Percentiles rank a stretch among this genome's conserved stretches.
Conservation (phyloP, 805 yeast species). For the Candida maesae region DNA sequence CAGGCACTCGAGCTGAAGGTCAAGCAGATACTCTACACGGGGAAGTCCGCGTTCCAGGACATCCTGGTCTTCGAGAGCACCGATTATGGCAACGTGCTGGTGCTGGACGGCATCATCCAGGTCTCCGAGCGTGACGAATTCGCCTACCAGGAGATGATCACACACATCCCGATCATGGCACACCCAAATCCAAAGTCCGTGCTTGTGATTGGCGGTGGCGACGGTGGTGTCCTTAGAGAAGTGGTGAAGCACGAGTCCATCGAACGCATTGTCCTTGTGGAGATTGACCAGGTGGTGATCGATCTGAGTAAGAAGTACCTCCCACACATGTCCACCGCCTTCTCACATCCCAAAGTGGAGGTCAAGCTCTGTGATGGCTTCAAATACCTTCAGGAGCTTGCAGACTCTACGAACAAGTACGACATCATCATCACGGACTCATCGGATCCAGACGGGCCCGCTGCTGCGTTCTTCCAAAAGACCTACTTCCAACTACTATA, state of each 20-base stretch:
- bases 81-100: conserved; percentile 82
- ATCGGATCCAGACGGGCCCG: conserved; percentile 95
- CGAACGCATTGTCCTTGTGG: conserved; percentile 73
- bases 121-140: conserved; percentile 92
- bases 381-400: conserved; percentile 52
- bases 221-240: conserved; percentile 91
- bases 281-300: conserved; percentile 83
- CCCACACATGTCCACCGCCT: conserved; percentile 70
- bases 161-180: conserved; percentile 76
- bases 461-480: conserved; percentile 79
- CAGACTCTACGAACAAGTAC: conserved; percentile 42
- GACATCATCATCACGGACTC: conserved; percentile 91
- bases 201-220: conserved; percentile 93
- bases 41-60: conserved; percentile 73
- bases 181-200: conserved; percentile 75
- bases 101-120: conserved; percentile 85
- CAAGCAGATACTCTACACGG: conserved; percentile 59
- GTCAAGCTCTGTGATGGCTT: conserved; percentile 81
- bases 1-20: conserved; percentile 73
- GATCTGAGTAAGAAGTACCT: conserved; percentile 65
- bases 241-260: conserved; percentile 69
- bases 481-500: conserved; percentile 67
- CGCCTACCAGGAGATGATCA: conserved; percentile 89
- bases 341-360: conserved; percentile 60
- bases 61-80: conserved; percentile 67